Evolutionary conservation across 371 early-diverging fungal genomes (phyloP).

Genomic region (Enterocytospora artemiae): DNA sequence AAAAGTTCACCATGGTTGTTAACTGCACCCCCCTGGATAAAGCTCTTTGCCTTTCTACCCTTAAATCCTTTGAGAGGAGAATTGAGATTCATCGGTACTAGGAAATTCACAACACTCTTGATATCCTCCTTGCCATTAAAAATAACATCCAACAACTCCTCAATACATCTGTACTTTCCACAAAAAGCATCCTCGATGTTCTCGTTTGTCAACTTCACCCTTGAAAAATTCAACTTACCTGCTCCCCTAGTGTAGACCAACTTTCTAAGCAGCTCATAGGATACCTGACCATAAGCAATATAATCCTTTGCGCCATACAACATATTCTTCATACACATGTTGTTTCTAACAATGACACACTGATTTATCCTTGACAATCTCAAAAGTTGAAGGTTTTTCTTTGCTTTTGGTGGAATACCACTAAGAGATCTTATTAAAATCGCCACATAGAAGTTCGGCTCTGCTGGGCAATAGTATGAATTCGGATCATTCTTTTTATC

Average conservation of each 20-base stretch:
- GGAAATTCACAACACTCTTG: constrained; percentile 89
- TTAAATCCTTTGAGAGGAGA: constrained; percentile 90
- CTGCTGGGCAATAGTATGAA: constrained; percentile 52
- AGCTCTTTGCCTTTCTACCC: constrained; percentile 83
- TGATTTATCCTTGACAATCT: constrained; percentile 96
- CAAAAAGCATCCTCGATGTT: constrained; percentile 75
- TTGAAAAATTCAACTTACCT: constrained; percentile 63
- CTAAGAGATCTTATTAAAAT: constrained; percentile 79
- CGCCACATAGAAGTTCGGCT: constrained; percentile 54
- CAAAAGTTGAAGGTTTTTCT: constrained; percentile 92
- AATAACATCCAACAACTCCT: constrained; percentile 95
- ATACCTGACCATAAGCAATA: constrained; percentile 83
- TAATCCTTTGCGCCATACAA: constrained; percentile 90
- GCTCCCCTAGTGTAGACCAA: constrained; percentile 98
- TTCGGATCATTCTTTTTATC: constrained; percentile 37
- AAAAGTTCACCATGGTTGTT: constrained; percentile 88
- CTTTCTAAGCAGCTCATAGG: constrained; percentile 92
- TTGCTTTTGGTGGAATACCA: constrained; percentile 94
- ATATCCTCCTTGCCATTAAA: constrained; percentile 91
- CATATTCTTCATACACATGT: constrained; percentile 93
- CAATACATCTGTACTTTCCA: constrained; percentile 90
- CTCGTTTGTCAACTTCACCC: constrained; percentile 74
- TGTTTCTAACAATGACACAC: constrained; percentile 89
- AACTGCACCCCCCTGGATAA: constrained; percentile 88
- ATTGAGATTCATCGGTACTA: constrained; percentile 96